Conservation (phyloP, 148 eudicot species). For the Pharnaceum exiguum region DNA sequence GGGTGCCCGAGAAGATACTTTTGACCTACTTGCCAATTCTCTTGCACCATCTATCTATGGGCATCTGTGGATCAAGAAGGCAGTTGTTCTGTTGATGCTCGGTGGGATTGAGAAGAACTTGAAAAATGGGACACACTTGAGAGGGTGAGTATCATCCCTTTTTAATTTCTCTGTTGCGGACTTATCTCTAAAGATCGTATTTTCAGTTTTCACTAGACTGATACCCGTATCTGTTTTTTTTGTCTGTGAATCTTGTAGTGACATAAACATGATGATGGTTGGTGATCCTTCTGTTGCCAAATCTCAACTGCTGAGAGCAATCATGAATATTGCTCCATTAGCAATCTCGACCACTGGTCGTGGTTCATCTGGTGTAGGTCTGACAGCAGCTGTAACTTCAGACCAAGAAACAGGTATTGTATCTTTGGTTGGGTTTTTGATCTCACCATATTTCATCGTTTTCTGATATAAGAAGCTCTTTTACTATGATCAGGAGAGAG, state of each 20-base stretch:
- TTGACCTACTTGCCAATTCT: constrained; percentile 78
- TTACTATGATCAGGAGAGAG: constrained; percentile 63
- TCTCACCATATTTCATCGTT: not conserved
- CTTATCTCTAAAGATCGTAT: too few species aligned
- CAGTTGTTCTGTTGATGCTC: constrained; percentile 83
- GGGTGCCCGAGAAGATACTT: constrained; percentile 72
- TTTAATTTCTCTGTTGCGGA: not conserved
- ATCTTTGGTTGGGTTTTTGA: not conserved
- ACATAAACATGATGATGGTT: constrained; percentile 99
- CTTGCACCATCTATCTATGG: constrained; percentile 98
- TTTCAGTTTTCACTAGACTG: too few species aligned
- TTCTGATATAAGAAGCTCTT: not conserved
- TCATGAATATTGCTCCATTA: constrained; percentile 95
- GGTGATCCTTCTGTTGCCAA: constrained; percentile 99
- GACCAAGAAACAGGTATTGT: constrained; percentile 94
- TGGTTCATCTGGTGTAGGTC: constrained; percentile 98
- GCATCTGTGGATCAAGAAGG: constrained; percentile 95
- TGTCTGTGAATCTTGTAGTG: too few species aligned
- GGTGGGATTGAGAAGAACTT: constrained; percentile 95
- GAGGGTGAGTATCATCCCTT: constrained; percentile 61
- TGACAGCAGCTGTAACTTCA: constrained; percentile 98
- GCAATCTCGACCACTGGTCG: constrained; percentile 98
- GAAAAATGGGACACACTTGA: constrained; percentile 93
- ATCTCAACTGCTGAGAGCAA: constrained; percentile 94
- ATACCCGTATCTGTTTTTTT: too few species aligned